A percentile compares a stretch with the other conserved stretches of the same genome.
These are phyloP conservation scores for Talaromyces amestolkiae DNA, from an alignment of 2,329 filamentous ascomycete species.

Conservation along the genomic window DNA sequence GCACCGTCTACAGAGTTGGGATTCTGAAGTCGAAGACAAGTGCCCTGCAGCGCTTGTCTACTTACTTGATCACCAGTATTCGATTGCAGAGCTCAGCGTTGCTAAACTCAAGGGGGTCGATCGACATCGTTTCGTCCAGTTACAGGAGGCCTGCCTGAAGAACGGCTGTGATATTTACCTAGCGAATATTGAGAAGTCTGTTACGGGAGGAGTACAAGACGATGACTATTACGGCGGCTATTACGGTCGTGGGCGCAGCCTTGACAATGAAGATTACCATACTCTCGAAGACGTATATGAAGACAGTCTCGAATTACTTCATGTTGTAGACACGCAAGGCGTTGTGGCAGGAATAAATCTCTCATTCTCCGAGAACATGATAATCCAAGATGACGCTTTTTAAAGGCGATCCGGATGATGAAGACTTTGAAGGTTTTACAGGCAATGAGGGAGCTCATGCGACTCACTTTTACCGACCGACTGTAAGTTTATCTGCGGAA, in stretches of 20 bases:
- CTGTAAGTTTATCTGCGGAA: conserved; percentile 19
- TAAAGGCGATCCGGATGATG: conserved; percentile 22
- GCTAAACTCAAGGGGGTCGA: conserved; percentile 27
- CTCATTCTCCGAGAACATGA: conserved; percentile 13
- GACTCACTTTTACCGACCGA: conserved; percentile 27
- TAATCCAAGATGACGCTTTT: conserved; percentile 20
- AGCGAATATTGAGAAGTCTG: conserved; percentile 25
- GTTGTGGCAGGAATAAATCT: conserved; percentile 9
- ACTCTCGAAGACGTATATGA: not conserved
- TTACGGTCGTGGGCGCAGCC: not conserved
- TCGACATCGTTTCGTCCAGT: conserved; percentile 18
- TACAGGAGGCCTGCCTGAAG: conserved; percentile 23
- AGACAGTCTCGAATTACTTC: not conserved
- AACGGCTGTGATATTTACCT: conserved; percentile 26
- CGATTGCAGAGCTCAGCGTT: conserved; percentile 23
- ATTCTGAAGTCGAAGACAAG: not conserved
- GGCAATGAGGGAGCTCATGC: conserved; percentile 28
- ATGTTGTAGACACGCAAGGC: conserved; percentile 17
- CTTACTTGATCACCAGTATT: conserved; percentile 28
- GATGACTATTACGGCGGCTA: conserved; percentile 6
- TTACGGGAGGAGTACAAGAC: conserved; percentile 20
- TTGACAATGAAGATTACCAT: conserved; percentile 11
- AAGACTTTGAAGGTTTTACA: conserved; percentile 26
- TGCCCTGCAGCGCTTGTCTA: conserved; percentile 23
- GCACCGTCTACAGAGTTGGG: not conserved